Base-by-base conservation (phyloP, 2,329 filamentous ascomycete species). In the Gremmenia infestans region DNA sequence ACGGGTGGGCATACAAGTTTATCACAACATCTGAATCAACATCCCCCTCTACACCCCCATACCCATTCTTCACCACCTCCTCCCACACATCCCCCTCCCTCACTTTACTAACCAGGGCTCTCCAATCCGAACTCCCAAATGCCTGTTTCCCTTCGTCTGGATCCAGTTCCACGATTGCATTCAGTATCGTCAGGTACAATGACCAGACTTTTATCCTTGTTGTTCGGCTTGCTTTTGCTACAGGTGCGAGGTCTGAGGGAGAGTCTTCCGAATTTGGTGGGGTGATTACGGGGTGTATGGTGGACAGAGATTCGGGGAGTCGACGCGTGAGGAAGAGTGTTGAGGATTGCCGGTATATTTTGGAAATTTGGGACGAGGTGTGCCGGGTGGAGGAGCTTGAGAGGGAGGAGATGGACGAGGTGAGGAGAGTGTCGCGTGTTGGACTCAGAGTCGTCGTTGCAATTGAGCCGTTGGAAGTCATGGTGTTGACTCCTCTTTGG, bases 171-270 rank as follows among this genome's bases (percentile, higher is more conserved):
- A 96, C 78, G 61, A 97, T 88, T 40, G 91, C 88, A 74, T 97
- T 96, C 60, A 97, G 78, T 50, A 97, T 87, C 17, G 92, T 96
- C 62, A 97, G 81, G 71, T 97, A 99, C 67, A 99, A 80, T 72
- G 91, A 96, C 94, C 94, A 99, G 61, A 97, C 88, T 73, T 97
- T 99, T 72, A 96, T 88, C 62, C 92, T 81, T 55, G 90, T 94
- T 35, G 86, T 88, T 63, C 88, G 84, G 43, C 89, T 92, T 52
- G 91, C 91, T 60, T 81, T 83, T 53, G 89, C 87, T 52, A 97
- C 85, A 4, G 91, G 90, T 49, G 79, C 75, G 32, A 75, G 74
- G 60, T 76, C 75, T 32, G 70, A 69, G 63, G 72, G 64, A 36
- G 63, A 58, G 42, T 66, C 64, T 42, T 74, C 68, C 17, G 63